These are phyloP conservation scores for Annulohypoxylon bovei DNA, from an alignment of 495 filamentous ascomycete genomes.

Conservation along the genomic window DNA sequence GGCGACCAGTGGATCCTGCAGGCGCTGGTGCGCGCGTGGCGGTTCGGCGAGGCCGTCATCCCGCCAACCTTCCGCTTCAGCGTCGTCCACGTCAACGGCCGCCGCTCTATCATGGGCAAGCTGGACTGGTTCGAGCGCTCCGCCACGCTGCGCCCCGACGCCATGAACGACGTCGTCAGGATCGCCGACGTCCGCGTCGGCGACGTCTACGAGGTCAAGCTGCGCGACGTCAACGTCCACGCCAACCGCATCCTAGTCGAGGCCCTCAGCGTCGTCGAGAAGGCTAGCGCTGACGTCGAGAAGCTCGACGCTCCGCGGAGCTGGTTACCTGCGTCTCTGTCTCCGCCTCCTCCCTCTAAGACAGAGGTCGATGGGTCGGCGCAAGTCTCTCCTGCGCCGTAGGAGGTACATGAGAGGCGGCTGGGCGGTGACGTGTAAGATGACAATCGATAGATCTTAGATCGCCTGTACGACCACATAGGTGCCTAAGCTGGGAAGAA, in stretches of 20 bases:
- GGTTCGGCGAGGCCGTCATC: conserved; percentile 69
- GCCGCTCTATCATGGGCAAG: conserved; percentile 36
- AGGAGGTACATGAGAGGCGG: background rate
- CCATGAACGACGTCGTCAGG: conserved; percentile 45
- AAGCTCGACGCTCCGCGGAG: background rate
- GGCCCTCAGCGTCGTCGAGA: conserved; percentile 57
- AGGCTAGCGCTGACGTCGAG: too few species aligned
- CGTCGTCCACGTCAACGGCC: conserved; percentile 46
- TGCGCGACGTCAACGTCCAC: conserved; percentile 66
- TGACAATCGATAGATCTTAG: background rate
- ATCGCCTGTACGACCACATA: background rate
- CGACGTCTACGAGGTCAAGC: conserved; percentile 68
- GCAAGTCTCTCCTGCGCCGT: background rate
- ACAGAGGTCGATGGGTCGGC: background rate
- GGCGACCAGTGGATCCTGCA: conserved; percentile 68
- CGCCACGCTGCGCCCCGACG: conserved; percentile 46
- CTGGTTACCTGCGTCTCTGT: background rate
- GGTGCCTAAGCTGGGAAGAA: too few species aligned
- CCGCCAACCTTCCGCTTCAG: conserved; percentile 70
- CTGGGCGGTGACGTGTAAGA: background rate
- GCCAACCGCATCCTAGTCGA: conserved; percentile 60
- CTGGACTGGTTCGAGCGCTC: conserved; percentile 54
- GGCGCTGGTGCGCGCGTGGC: conserved; percentile 78
- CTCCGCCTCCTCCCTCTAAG: background rate
- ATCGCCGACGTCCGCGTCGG: conserved; percentile 54